Percentiles rank a stretch among this genome's conserved stretches.
Conservation (phyloP, 129 eudicot species). For the Flaveria linearis region DNA sequence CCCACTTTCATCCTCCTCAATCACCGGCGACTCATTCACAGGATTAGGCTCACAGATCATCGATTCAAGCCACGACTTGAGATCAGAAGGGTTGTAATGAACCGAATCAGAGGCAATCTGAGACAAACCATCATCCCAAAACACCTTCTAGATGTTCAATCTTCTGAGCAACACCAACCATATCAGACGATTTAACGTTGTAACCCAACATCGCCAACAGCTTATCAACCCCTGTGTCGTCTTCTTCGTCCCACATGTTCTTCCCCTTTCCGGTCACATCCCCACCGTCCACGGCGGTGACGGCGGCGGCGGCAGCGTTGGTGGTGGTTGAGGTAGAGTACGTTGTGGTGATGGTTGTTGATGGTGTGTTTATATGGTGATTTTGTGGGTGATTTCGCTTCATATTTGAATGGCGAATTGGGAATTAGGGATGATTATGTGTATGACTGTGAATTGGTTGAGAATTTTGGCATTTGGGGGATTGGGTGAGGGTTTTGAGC, state of each 20-base stretch:
- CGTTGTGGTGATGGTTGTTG: too few species aligned
- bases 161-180: slow-evolving; percentile 77
- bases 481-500: slow-evolving; percentile 28
- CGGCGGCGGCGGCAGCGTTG: not conserved
- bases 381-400: slow-evolving; percentile 35
- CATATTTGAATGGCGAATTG: slow-evolving; percentile 29
- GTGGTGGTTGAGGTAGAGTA: too few species aligned
- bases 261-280: slow-evolving; percentile 33
- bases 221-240: slow-evolving; percentile 65
- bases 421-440: not conserved
- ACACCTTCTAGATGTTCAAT: slow-evolving; percentile 64
- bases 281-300: slow-evolving; percentile 18
- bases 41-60: slow-evolving; percentile 64
- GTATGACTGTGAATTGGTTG: slow-evolving; percentile 26
- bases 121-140: slow-evolving; percentile 51
- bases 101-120: slow-evolving; percentile 57
- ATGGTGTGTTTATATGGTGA: not conserved
- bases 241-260: slow-evolving; percentile 39
- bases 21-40: too few species aligned
- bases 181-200: slow-evolving; percentile 58
- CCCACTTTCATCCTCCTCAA: too few species aligned
- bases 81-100: slow-evolving; percentile 73
- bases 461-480: slow-evolving; percentile 47
- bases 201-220: slow-evolving; percentile 61
- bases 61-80: slow-evolving; percentile 64